A percentile compares a stretch with the other conserved stretches of the same genome.
Conservation (phyloP, 768 basidiomycete genomes). For the Rhodotorula taiwanensis region DNA sequence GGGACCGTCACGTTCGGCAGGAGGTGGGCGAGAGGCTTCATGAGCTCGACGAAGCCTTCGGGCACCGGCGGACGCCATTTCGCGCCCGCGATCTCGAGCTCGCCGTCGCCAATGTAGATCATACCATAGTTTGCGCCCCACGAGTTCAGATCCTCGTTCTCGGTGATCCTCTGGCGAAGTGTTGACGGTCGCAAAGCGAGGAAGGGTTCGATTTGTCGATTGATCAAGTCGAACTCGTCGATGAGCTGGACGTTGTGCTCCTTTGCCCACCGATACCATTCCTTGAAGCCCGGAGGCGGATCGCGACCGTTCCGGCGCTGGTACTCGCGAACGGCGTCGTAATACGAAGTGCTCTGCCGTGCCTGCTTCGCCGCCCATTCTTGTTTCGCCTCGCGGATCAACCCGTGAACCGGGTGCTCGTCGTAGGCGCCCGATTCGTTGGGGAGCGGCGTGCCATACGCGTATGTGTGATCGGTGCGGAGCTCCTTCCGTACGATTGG, state of each 20-base stretch:
- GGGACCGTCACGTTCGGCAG: slow-evolving; percentile 36
- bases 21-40: slow-evolving; percentile 25
- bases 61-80: not conserved
- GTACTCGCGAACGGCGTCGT: slow-evolving; percentile 75
- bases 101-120: slow-evolving; percentile 5
- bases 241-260: slow-evolving; percentile 65
- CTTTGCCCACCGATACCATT: slow-evolving; percentile 58
- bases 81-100: slow-evolving; percentile 10
- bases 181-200: slow-evolving; percentile 45
- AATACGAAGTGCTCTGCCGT: slow-evolving; percentile 69
- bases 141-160: slow-evolving; percentile 12
- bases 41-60: slow-evolving; percentile 21
- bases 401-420: slow-evolving; percentile 50
- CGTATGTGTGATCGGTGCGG: slow-evolving; percentile 1
- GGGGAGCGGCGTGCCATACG: not conserved
- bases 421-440: slow-evolving; percentile 42
- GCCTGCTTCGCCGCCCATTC: slow-evolving; percentile 53
- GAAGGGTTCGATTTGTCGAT: slow-evolving; percentile 48
- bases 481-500: no score
- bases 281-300: slow-evolving; percentile 83
- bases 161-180: slow-evolving; percentile 14
- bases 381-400: slow-evolving; percentile 46
- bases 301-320: slow-evolving; percentile 61
- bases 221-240: slow-evolving; percentile 72
- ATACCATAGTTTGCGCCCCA: slow-evolving; percentile 22